Conservation (phyloP, 257 asterid species). For the Linderniella brevidens region DNA sequence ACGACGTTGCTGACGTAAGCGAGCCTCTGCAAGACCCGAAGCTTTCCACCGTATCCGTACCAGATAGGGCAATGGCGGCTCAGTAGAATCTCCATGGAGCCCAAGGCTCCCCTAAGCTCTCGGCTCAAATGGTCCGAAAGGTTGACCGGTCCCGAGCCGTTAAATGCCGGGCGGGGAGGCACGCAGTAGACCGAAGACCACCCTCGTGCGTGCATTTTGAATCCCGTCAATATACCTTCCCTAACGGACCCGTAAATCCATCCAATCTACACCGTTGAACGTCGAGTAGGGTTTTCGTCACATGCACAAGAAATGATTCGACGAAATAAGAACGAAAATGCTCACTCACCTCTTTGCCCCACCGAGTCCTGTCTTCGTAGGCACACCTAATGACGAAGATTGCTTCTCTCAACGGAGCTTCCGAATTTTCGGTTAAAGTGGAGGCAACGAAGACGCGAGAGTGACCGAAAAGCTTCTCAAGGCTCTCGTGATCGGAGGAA, state of each 20-base stretch:
- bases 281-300: too few relatives aligned
- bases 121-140: slow-evolving; percentile 40
- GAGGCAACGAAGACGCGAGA: slow-evolving; percentile 90
- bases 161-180: slow-evolving; percentile 45
- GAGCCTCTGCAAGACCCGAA: slow-evolving; percentile 31
- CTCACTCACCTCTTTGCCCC: slow-evolving; percentile 90
- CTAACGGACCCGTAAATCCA: slow-evolving; percentile 44
- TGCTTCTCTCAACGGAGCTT: slow-evolving; percentile 88
- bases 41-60: slow-evolving; percentile 34
- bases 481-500: slow-evolving; percentile 77
- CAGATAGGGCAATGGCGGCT: slow-evolving; percentile 46
- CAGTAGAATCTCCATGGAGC: slow-evolving; percentile 37
- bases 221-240: slow-evolving; percentile 39
- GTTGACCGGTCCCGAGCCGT: slow-evolving; percentile 43
- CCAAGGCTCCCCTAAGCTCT: slow-evolving; percentile 39
- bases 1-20: slow-evolving; percentile 41
- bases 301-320: too few relatives aligned
- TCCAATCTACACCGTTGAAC: too few relatives aligned
- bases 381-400: slow-evolving; percentile 95
- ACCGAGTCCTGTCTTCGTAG: slow-evolving; percentile 82
- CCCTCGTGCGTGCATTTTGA: slow-evolving; percentile 46
- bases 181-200: slow-evolving; percentile 40
- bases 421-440: slow-evolving; percentile 80
- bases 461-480: slow-evolving; percentile 91
- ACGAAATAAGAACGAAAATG: not conserved